Percentiles rank a stretch among this genome's conserved stretches.
phyloP scores from a whole-genome alignment of 148 eudicot species.

The Persicaria tinctoria region DNA sequence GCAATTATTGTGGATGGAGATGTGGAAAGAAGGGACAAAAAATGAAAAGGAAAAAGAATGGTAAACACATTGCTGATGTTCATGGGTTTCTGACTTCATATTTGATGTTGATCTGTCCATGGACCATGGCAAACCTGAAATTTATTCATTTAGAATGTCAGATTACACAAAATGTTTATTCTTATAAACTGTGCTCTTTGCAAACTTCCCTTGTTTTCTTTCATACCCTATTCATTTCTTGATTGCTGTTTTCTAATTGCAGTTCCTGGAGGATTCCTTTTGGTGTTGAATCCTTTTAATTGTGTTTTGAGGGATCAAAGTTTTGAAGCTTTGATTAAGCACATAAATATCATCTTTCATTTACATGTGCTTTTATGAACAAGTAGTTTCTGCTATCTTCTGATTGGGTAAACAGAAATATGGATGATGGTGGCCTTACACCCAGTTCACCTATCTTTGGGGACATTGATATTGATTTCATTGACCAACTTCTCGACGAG shows the following conservation, averaged over 20 bases:
- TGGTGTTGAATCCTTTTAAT: background rate
- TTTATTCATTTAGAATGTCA: too few relatives aligned
- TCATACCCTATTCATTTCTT: background rate
- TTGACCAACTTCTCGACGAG: constrained; percentile 56
- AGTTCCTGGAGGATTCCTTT: background rate
- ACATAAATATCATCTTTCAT: background rate
- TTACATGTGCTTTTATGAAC: constrained; percentile 4
- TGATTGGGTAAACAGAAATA: constrained; percentile 12
- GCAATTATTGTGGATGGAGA: too few relatives aligned
- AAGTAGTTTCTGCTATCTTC: background rate
- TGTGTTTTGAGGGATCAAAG: background rate
- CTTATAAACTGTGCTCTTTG: background rate
- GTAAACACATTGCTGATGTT: background rate
- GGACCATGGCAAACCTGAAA: too few relatives aligned
- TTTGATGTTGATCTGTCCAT: too few relatives aligned
- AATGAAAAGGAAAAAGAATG: background rate
- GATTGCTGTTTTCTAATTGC: background rate
- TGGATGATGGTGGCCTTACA: constrained; percentile 53
- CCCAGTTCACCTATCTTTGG: constrained; percentile 34
- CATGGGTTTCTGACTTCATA: too few relatives aligned
- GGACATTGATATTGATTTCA: constrained; percentile 46
- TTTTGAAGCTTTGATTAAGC: background rate
- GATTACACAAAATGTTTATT: background rate
- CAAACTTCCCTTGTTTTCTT: background rate
- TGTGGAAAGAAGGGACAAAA: background rate